phyloP scores from a whole-genome alignment of 176 grass and related monocot species.

The Carex littledalei region DNA sequence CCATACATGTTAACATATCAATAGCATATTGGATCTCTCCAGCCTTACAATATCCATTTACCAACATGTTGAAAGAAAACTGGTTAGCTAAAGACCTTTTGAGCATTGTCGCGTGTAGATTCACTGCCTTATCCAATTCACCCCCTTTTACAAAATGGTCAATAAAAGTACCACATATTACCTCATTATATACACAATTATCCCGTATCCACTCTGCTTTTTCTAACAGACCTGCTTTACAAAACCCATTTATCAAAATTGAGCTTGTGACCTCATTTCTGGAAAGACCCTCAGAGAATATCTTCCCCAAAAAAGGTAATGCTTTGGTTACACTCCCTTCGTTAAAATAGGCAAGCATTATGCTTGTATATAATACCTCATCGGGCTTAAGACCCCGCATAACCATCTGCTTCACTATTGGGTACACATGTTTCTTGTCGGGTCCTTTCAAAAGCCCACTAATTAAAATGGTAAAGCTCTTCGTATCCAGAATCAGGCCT shows the following conservation, averaged over 20 bases:
- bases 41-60: constrained; percentile 57
- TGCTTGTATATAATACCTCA: constrained; percentile 59
- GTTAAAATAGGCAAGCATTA: constrained; percentile 54
- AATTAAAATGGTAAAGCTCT: constrained; percentile 52
- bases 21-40: constrained; percentile 50
- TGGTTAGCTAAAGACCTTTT: constrained; percentile 41
- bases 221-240: constrained; percentile 53
- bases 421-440: constrained; percentile 22
- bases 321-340: constrained; percentile 46
- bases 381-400: constrained; percentile 47
- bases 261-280: constrained; percentile 55
- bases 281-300: constrained; percentile 35
- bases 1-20: constrained; percentile 33
- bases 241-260: constrained; percentile 56
- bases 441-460: constrained; percentile 38
- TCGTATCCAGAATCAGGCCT: constrained; percentile 54
- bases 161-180: constrained; percentile 64
- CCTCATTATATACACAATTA: constrained; percentile 43
- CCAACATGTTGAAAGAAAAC: constrained; percentile 60
- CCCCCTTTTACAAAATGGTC: constrained; percentile 54
- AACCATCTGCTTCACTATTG: constrained; percentile 44
- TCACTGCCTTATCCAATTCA: constrained; percentile 44
- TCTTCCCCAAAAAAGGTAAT: constrained; percentile 42
- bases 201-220: constrained; percentile 52
- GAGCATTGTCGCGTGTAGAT: constrained; percentile 47